Evolutionary conservation across 176 grass and related monocot genomes (phyloP), one percentile per base, ranked within the genome.

Genomic region (Carex myosuroides): DNA sequence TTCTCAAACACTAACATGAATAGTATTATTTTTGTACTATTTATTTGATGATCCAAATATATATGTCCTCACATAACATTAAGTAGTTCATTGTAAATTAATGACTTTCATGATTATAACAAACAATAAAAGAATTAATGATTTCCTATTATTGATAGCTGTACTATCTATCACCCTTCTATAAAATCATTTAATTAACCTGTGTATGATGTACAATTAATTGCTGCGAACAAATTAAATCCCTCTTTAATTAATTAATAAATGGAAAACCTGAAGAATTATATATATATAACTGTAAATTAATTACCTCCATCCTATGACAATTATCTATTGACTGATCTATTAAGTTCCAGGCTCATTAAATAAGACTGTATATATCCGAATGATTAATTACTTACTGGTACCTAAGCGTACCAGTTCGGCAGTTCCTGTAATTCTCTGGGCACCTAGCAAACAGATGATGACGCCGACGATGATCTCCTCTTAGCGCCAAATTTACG

Each of bases 401-500:
- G 70, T 53, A 50, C 46, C 46, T 46, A 50, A 48, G 37, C 52
- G 11, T 75, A 30, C 29, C 48, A 29, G 0, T 76, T 17, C 1
- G 17, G 14, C 48, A 29, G 0, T 76, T 30, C 9, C 46, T 76
- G 72, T 76, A 29, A 76, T 76, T 76, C 50, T 55, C 46, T 55
- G 3, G 22, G 13, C 1, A 54, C 13, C 24, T 77, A 77, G 55
- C 50, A 77, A 77, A 77, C 73, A 17, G 13, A 56, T 16, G 50
- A 18, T 1, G 73, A 77, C 1, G 89, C 70, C 11, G 80, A 67
- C 12, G 37, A 9, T 32, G 64, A 56, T 86, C 77, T 94, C 22
- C 39, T 85, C 6, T 87, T 79, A 22, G 64, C 64, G 39, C 64
- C 65, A 56, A 76, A 85, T 41, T 87, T 92, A 12, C 74, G 71